phyloP scores from a whole-genome alignment of 139 green algal genomes.

The Axilococcus clingmanii region DNA sequence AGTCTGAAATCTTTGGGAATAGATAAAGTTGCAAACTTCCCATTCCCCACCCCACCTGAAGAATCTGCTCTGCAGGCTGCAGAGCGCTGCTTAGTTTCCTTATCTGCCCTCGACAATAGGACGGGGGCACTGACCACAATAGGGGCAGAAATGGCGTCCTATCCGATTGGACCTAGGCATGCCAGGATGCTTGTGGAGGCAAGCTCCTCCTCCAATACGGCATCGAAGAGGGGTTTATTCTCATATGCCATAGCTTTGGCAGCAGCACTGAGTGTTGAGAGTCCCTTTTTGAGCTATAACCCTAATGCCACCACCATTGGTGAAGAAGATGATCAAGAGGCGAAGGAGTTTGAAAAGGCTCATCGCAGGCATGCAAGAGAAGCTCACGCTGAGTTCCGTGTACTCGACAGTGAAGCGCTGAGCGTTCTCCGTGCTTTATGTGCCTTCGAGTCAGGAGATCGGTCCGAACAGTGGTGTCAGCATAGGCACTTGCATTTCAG shows the following conservation, averaged over 20 bases:
- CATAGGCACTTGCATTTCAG: conserved; percentile 56
- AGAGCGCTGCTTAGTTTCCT: conserved; percentile 47
- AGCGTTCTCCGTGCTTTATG: conserved; percentile 62
- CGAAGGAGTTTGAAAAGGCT: conserved; percentile 8
- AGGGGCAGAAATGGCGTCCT: conserved; percentile 68
- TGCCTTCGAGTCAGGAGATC: conserved; percentile 49
- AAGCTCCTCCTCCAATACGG: neutral
- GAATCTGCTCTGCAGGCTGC: conserved; percentile 38
- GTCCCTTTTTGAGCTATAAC: conserved; percentile 71
- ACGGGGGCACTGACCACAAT: conserved; percentile 51
- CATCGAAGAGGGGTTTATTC: conserved; percentile 23
- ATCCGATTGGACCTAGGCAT: conserved; percentile 81
- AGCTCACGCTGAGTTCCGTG: conserved; percentile 54
- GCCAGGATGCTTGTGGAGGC: conserved; percentile 72
- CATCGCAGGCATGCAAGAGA: conserved; percentile 16
- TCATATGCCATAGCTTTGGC: conserved; percentile 68
- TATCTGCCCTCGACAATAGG: conserved; percentile 41
- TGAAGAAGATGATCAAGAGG: conserved; percentile 10
- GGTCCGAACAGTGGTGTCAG: conserved; percentile 40
- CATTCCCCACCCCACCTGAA: conserved; percentile 81
- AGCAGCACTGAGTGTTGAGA: conserved; percentile 74
- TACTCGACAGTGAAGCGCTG: conserved; percentile 64
- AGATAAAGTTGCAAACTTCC: conserved; percentile 85
- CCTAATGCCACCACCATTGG: neutral
- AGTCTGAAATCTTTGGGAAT: conserved; percentile 87